Evolutionary conservation across 331 rosid genomes (phyloP).

Genomic region (Ulmus americana): DNA sequence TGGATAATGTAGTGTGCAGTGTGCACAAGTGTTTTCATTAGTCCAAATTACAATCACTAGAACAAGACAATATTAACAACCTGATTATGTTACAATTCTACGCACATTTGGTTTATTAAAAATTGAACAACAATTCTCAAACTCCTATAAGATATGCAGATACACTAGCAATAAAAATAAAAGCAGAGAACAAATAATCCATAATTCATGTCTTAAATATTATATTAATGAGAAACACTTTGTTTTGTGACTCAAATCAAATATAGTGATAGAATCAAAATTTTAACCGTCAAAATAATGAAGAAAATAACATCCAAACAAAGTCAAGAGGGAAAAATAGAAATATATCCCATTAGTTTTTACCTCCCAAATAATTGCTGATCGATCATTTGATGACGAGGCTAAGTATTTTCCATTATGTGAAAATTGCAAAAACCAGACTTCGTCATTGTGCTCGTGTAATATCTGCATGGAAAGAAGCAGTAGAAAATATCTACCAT

Average conservation of each 20-base stretch:
- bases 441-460: constrained; percentile 77
- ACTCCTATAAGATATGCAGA: too few species aligned
- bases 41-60: too few species aligned
- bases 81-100: too few species aligned
- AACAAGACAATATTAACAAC: too few species aligned
- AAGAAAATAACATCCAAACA: not conserved
- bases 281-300: not conserved
- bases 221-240: not conserved
- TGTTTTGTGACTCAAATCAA: not conserved
- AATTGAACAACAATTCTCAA: too few species aligned
- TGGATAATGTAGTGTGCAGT: too few species aligned
- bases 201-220: too few species aligned
- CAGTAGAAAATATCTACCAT: constrained; percentile 4
- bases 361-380: constrained; percentile 98
- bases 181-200: too few species aligned
- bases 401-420: constrained; percentile 86
- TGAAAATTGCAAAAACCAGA: constrained; percentile 92
- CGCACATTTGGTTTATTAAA: too few species aligned
- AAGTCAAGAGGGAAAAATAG: not conserved
- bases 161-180: too few species aligned
- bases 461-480: constrained; percentile 48
- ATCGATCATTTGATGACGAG: constrained; percentile 79
- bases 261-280: not conserved
- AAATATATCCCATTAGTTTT: constrained; percentile 12
- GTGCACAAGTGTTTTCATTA: too few species aligned